Evolutionary conservation across 805 yeast species (phyloP), one percentile per base, ranked within the genome.

Genomic region (Yamadazyma scolyti): DNA sequence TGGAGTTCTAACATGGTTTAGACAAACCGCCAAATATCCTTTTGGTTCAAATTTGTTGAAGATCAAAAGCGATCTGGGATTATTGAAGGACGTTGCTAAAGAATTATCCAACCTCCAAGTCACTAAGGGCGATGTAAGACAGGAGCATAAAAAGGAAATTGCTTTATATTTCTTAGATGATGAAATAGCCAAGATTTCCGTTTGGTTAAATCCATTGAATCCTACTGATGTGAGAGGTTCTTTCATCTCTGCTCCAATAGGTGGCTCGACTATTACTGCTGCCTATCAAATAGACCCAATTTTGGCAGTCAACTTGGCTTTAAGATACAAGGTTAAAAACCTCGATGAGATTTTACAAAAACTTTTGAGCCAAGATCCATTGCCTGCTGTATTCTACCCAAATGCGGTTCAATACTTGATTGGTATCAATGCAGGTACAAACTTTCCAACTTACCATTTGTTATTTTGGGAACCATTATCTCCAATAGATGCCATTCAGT

Each of bases 401-500:
- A 75, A 70, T 19, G 82, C 86, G 1, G 72, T 84, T 14, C 68
- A 69, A 38, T 77, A 71, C 47, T 68, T 75, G 35, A 49, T 56
- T 41, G 73, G 68, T 14, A 58, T 61, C 23, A 54, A 60, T 37
- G 61, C 56, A 3, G 61, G 60, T 3, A 49, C 58, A 22, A 51
- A 47, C 12, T 58, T 51, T 58, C 71, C 71, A 9, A 44, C 54
- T 9, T 56, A 66, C 35, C 63, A 64, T 28, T 54, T 74, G 22
- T 55, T 82, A 6, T 77, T 78, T 48, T 89, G 95, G 95, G 68
- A 70, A 13, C 77, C 87, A 0, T 73, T 81, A 16, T 68, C 85
- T 9, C 97, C 97, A 3, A 68, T 90, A 28, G 88, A 84, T 47
- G 78, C 95, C 1, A 87, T 93, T 45, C 83, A 82, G 37, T 66